These are phyloP conservation scores for Sistotremastrum suecicum DNA, from an alignment of 768 basidiomycete species.

Conservation along the genomic window DNA sequence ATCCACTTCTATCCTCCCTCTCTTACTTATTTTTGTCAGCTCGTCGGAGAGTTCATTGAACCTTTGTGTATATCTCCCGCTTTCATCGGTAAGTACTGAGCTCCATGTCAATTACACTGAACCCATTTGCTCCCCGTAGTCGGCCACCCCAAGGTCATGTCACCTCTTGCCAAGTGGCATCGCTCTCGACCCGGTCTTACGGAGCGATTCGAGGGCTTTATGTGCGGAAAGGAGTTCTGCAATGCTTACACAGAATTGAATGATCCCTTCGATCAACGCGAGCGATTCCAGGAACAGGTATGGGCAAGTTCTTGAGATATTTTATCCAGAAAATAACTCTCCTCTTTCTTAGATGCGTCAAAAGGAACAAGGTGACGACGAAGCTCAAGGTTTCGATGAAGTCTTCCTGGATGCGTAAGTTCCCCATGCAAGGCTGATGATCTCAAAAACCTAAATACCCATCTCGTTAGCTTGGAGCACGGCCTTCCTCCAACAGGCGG, in stretches of 20 bases:
- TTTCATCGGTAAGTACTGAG: slow-evolving; percentile 60
- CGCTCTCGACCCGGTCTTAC: slow-evolving; percentile 93
- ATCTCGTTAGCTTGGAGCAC: slow-evolving; percentile 63
- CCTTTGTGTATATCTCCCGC: slow-evolving; percentile 91
- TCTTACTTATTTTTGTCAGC: slow-evolving; percentile 27
- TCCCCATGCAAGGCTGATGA: neutral
- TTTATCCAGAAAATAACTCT: neutral
- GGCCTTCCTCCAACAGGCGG: slow-evolving; percentile 96
- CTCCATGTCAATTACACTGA: neutral
- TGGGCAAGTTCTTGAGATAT: slow-evolving; percentile 3
- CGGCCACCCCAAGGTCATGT: slow-evolving; percentile 99
- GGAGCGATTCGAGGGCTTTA: slow-evolving; percentile 97
- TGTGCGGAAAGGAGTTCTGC: slow-evolving; percentile 97
- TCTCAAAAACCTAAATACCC: slow-evolving; percentile 3
- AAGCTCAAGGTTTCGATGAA: slow-evolving; percentile 95
- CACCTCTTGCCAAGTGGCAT: slow-evolving; percentile 96
- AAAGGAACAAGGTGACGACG: slow-evolving; percentile 95
- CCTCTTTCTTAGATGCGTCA: slow-evolving; percentile 45
- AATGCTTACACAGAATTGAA: slow-evolving; percentile 99
- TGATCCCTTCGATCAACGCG: slow-evolving; percentile 91
- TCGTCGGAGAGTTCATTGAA: slow-evolving; percentile 97
- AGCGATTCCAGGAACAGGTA: slow-evolving; percentile 92
- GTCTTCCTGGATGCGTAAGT: slow-evolving; percentile 88
- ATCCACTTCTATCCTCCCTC: neutral
- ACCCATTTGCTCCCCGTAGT: slow-evolving; percentile 29